Evolutionary conservation across 345 rosid genomes (phyloP).

Genomic region (Moricandia arvensis): DNA sequence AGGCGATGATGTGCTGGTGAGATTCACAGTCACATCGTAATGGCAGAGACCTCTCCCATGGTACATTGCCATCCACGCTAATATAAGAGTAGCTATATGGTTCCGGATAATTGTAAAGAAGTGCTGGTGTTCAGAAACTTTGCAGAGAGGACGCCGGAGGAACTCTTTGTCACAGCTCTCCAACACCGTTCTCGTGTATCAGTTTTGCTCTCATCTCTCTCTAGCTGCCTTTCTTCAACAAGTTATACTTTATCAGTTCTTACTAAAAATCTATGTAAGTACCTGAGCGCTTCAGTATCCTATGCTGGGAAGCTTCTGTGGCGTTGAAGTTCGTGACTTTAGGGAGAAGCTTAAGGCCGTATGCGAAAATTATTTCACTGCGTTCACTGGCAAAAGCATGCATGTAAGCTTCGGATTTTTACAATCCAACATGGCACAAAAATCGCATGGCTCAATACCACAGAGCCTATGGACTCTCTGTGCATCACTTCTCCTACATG

Average conservation of each 20-base stretch:
- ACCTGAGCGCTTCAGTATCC: conserved; percentile 73
- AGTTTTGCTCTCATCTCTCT: conserved; percentile 89
- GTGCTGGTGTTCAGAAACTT: too few relatives aligned
- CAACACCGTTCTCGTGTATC: too few relatives aligned
- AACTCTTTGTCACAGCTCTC: too few relatives aligned
- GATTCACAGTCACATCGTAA: too few relatives aligned
- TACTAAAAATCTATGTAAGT: conserved; percentile 91
- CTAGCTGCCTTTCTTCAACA: conserved; percentile 68
- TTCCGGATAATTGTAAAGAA: too few relatives aligned
- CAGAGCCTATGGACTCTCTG: conserved; percentile 26
- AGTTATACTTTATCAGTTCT: conserved; percentile 98
- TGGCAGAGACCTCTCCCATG: too few relatives aligned
- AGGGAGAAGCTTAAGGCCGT: conserved; percentile 88
- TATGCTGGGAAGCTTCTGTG: conserved; percentile 99
- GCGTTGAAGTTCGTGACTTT: conserved; percentile 85
- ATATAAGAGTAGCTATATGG: too few relatives aligned
- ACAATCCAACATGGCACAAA: conserved; percentile 2
- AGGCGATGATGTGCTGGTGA: too few relatives aligned
- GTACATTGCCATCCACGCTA: too few relatives aligned
- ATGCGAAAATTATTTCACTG: conserved; percentile 73
- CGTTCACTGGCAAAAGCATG: conserved; percentile 88
- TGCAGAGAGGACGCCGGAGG: too few relatives aligned
- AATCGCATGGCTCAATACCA: too few relatives aligned
- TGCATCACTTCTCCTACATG: conserved; percentile 18
- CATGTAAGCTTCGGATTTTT: conserved; percentile 62